A percentile compares a stretch with the other conserved stretches of the same genome.
Evolutionary conservation across 805 yeast species (phyloP).

Genomic region (Candida schatavii): DNA sequence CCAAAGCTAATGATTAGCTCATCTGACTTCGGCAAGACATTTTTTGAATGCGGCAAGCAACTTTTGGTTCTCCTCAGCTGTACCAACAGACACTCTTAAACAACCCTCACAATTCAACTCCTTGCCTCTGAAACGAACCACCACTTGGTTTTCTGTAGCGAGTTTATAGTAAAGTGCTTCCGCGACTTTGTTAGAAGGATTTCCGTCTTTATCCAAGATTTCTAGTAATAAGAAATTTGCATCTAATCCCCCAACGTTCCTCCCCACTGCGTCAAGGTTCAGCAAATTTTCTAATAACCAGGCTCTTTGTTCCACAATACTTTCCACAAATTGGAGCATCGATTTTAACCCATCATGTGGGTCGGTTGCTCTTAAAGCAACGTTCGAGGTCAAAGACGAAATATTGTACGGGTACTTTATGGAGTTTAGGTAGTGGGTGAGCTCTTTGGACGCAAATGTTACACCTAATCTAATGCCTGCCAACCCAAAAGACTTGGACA

Average conservation of each 20-base stretch:
- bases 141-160: conserved; percentile 74
- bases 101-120: conserved; percentile 90
- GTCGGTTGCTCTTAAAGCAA: conserved; percentile 73
- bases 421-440: conserved; percentile 72
- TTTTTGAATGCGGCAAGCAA: conserved; percentile 50
- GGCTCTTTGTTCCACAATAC: conserved; percentile 54
- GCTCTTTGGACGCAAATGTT: conserved; percentile 59
- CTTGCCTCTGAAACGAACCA: conserved; percentile 85
- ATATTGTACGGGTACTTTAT: conserved; percentile 97
- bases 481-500: conserved; percentile 92
- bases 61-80: conserved; percentile 63
- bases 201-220: conserved; percentile 57
- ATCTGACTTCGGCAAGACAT: conserved; percentile 17
- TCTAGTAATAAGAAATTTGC: conserved; percentile 83
- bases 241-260: conserved; percentile 77
- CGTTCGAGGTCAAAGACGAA: conserved; percentile 71
- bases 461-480: conserved; percentile 93
- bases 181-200: conserved; percentile 70
- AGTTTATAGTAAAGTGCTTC: conserved; percentile 59
- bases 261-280: conserved; percentile 62
- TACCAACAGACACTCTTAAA: conserved; percentile 84
- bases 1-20: no score
- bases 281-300: conserved; percentile 53
- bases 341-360: conserved; percentile 46
- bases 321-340: conserved; percentile 55